Base-by-base conservation (phyloP, 768 basidiomycete species). In the Solioccasus polychromus region DNA sequence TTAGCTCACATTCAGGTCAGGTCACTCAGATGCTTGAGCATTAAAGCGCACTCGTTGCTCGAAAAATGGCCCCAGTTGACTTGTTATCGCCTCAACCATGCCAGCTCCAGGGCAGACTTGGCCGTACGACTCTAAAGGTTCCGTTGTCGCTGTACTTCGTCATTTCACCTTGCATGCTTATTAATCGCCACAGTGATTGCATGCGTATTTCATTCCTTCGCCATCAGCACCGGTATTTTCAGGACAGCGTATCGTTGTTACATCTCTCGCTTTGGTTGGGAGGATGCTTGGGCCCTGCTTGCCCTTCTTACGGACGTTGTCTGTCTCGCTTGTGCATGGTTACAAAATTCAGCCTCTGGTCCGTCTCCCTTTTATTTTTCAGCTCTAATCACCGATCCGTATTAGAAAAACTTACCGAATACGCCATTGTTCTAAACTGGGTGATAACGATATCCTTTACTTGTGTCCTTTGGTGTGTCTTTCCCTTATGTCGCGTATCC, bases 181-280 rank as follows among this genome's bases (percentile, higher is more conserved):
- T 24, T 1, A 12, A 10, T 24, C 12, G 18, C 7, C 8, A 2
- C 18, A 60, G 57, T 35, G 22, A 1, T 45, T 11, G 41, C 49
- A 9, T 48, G 34, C 28, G 4, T 34, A 2, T 47, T 58, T 37
- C 52, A 52, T 22, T 5, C 19, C 24, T 9, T 61, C 22, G 48
- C 43, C 36, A 44, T 58, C 18, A 8, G 5, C 15, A 41, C 53
- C 3, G 50, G 50, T 18, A 39, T 52, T 23, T 55, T 59, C 25
- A 52, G 57, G 39, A 14, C 30, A 14, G 10, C 24, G 0, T 58
- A 49, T 44, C 50, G 54, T 23, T 53, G 35, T 35, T 30, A 47
- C 20, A 48, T 48, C 11, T 59, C 46, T 20, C 54, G 48, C 22
- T 52, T 50, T 40, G 45, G 50, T 3, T 52, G 53, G 47, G 53